Conservation (phyloP, 1,284 basidiomycete species). For the Mycosarcoma maydis region DNA sequence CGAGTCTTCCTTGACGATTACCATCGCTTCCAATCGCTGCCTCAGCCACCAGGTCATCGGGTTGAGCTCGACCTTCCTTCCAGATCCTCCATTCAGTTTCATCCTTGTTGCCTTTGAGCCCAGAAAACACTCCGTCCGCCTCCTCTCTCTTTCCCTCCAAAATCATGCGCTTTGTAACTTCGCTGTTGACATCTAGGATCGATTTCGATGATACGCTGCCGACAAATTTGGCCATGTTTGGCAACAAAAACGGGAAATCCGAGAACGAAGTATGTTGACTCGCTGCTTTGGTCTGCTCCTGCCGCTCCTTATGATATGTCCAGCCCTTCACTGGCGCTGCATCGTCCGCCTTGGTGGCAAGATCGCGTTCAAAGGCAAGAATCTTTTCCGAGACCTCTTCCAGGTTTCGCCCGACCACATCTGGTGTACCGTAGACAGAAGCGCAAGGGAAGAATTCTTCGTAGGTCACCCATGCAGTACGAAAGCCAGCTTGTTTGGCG, state of each 20-base stretch:
- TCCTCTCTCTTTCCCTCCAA: slow-evolving; percentile 31
- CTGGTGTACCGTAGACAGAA: slow-evolving; percentile 51
- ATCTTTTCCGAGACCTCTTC: slow-evolving; percentile 52
- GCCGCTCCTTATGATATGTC: slow-evolving; percentile 28
- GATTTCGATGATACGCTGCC: slow-evolving; percentile 27
- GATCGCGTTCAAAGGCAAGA: slow-evolving; percentile 42
- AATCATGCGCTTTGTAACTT: slow-evolving; percentile 25
- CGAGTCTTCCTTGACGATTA: slow-evolving; percentile 20
- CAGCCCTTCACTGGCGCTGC: slow-evolving; percentile 8
- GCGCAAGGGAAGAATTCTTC: slow-evolving; percentile 52
- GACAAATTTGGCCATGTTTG: slow-evolving; percentile 38
- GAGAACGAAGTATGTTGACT: slow-evolving; percentile 56
- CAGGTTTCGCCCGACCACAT: slow-evolving; percentile 49
- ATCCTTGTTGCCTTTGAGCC: slow-evolving; percentile 21
- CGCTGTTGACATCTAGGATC: slow-evolving; percentile 26
- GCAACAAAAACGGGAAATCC: slow-evolving; percentile 57
- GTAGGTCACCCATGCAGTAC: slow-evolving; percentile 58
- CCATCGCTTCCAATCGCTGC: slow-evolving; percentile 12
- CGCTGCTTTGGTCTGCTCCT: slow-evolving; percentile 15
- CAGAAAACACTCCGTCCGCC: slow-evolving; percentile 30
- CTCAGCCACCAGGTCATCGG: slow-evolving; percentile 7
- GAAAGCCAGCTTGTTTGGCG: slow-evolving; percentile 49
- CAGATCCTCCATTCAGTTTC: slow-evolving; percentile 31
- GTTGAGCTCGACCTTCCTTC: slow-evolving; percentile 33
- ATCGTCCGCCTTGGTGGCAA: slow-evolving; percentile 1